Evolutionary conservation across 2,329 filamentous ascomycete species (phyloP).

Genomic region (Penicillium sp.): DNA sequence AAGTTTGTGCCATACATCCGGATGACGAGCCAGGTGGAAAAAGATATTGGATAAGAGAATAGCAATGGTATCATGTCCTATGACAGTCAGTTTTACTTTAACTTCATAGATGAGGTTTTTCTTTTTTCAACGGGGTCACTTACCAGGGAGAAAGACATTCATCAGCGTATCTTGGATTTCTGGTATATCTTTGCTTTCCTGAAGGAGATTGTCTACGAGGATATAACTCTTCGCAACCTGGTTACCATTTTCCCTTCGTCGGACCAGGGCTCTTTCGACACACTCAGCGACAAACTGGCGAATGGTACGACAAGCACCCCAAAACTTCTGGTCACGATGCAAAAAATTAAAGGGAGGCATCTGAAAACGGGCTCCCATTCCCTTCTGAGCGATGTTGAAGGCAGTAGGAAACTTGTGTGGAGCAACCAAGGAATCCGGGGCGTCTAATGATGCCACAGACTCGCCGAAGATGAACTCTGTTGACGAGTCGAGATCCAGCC

Average conservation of each 20-base stretch:
- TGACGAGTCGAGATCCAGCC: slow-evolving; percentile 63
- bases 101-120: too few relatives aligned
- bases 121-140: too few relatives aligned
- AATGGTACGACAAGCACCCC: slow-evolving; percentile 7
- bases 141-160: slow-evolving; percentile 47
- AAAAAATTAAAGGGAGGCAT: slow-evolving; percentile 20
- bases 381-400: slow-evolving; percentile 28
- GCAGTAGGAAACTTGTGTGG: slow-evolving; percentile 40
- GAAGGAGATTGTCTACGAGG: slow-evolving; percentile 48
- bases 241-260: slow-evolving; percentile 48
- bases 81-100: too few relatives aligned
- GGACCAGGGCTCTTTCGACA: slow-evolving; percentile 64
- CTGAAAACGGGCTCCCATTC: slow-evolving; percentile 26
- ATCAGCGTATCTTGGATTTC: slow-evolving; percentile 48
- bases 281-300: slow-evolving; percentile 42
- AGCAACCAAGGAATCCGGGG: not conserved
- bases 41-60: slow-evolving; percentile 44
- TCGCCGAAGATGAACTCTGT: slow-evolving; percentile 66
- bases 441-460: slow-evolving; percentile 42
- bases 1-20: slow-evolving; percentile 23
- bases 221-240: slow-evolving; percentile 33
- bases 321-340: slow-evolving; percentile 12
- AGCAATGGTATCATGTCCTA: slow-evolving; percentile 53
- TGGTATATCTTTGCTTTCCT: slow-evolving; percentile 43
- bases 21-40: slow-evolving; percentile 28